phyloP scores from a whole-genome alignment of 352 stramenopile species.

The Hyaloperonospora brassicae region DNA sequence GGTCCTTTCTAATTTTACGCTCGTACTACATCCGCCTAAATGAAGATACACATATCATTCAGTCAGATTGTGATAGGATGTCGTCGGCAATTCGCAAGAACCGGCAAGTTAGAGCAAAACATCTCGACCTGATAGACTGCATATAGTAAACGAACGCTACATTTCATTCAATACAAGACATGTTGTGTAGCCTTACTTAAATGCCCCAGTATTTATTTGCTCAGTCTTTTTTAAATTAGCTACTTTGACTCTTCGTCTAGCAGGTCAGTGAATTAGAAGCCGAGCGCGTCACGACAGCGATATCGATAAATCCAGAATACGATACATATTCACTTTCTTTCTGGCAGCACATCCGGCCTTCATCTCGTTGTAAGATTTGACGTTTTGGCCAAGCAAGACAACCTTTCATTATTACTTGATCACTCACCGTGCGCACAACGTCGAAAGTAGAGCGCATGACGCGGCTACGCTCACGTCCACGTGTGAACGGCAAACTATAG shows the following conservation, averaged over 20 bases:
- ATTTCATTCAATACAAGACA: too few species aligned
- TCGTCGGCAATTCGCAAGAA: too few species aligned
- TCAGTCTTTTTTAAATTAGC: too few species aligned
- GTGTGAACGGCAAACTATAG: constrained; percentile 99
- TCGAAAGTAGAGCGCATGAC: constrained; percentile 91
- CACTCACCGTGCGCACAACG: constrained; percentile 58
- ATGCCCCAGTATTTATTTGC: too few species aligned
- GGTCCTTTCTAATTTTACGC: too few species aligned
- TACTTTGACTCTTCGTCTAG: constrained; percentile 83
- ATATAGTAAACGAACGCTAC: too few species aligned
- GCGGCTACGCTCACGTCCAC: constrained; percentile 91
- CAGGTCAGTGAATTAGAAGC: constrained; percentile 96
- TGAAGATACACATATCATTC: too few species aligned
- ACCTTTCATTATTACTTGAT: constrained; percentile 94
- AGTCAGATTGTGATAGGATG: too few species aligned
- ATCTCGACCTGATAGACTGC: too few species aligned
- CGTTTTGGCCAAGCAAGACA: constrained; percentile 97
- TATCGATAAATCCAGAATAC: constrained; percentile 91
- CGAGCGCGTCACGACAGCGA: constrained; percentile 77
- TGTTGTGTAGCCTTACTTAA: too few species aligned
- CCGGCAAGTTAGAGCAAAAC: too few species aligned
- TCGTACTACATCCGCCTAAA: too few species aligned
- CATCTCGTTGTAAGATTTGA: constrained; percentile 98
- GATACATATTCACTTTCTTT: constrained; percentile 69
- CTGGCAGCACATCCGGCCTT: constrained; percentile 57